Evolutionary conservation across 1,284 basidiomycete genomes (phyloP), one percentile per base, ranked within the genome.

Genomic region (Trametes sp.): DNA sequence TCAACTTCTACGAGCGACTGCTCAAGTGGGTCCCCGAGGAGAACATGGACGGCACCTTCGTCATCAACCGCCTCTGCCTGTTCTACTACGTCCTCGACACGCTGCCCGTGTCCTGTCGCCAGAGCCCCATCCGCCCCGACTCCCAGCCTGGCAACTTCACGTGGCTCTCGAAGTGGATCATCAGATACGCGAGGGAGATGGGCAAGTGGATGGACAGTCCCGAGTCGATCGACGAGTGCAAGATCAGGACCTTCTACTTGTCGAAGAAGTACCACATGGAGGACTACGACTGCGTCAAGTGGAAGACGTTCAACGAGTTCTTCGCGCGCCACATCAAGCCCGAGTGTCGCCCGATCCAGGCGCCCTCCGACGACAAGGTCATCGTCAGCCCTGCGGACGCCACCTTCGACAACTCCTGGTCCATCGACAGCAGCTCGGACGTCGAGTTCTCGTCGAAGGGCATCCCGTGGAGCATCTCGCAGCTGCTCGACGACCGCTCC

Each of bases 261-360:
- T 33, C 65, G 13, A 29, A 41, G 1, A 45, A n/a, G 19, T 70
- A 68, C 58, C 64, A 60, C 61, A 67, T 69, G 62, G n/a, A 67
- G 54, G 65, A 70, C 51, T 69, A 69, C 61, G 55, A 45, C 33
- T 14, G n/a, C 16, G 60, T 51, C 16, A 6, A 52, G 1, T 69
- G 68, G 68, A 61, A 57, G 59, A 66, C 62, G n/a, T 69, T 69
- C 60, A 69, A 69, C 57, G 64, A 69, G 33, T 68, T 69, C 62
- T 69, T 69, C 53, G 59, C 66, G 7, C 66, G 68, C 11, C 24
- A 63, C 16, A 63, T 69, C 56, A 51, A 64, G n/a, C 51, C 59
- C 23, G 48, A 16, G 1, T 2, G 45, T 48, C 66, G 68, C 9
- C 68, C 68, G 46, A 64, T 70, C 59, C 61, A 60, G 9, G 41